A percentile compares a stretch with the other conserved stretches of the same genome.
phyloP scores from a whole-genome alignment of 768 basidiomycete species.

The Auricularia heimuer region DNA sequence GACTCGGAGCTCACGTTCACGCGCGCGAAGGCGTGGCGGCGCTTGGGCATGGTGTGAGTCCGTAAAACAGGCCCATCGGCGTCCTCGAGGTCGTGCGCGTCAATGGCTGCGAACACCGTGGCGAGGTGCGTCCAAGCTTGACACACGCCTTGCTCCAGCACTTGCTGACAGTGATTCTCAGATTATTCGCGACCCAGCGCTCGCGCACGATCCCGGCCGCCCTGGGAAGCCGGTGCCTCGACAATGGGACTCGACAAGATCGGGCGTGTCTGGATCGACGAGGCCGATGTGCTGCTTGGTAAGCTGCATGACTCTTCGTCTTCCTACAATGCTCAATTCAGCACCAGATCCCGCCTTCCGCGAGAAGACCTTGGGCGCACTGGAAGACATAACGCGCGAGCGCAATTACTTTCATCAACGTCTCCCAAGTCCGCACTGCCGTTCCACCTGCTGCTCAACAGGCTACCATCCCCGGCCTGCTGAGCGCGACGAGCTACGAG shows the following conservation, averaged over 20 bases:
- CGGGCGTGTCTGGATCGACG: constrained; percentile 87
- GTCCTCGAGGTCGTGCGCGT: neutral
- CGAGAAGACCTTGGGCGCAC: constrained; percentile 46
- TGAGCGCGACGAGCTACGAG: no score
- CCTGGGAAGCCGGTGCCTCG: constrained; percentile 34
- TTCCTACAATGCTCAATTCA: neutral
- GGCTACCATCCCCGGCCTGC: no score
- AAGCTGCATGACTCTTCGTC: constrained; percentile 14
- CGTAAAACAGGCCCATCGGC: neutral
- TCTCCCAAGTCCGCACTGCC: no score
- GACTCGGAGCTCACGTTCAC: neutral
- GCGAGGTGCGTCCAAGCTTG: constrained; percentile 16
- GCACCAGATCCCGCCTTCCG: constrained; percentile 70
- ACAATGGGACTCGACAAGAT: constrained; percentile 57
- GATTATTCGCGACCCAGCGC: neutral
- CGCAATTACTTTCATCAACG: no score
- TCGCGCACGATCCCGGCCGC: constrained; percentile 3
- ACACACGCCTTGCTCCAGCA: constrained; percentile 9
- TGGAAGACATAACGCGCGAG: no score
- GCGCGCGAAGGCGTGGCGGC: neutral
- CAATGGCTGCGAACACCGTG: constrained; percentile 19
- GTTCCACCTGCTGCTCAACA: no score
- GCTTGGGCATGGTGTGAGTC: neutral
- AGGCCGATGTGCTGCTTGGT: constrained; percentile 89
- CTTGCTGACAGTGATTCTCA: neutral